Conservation (phyloP, 2,329 filamentous ascomycete genomes). For the Talaromyces rugulosus region DNA sequence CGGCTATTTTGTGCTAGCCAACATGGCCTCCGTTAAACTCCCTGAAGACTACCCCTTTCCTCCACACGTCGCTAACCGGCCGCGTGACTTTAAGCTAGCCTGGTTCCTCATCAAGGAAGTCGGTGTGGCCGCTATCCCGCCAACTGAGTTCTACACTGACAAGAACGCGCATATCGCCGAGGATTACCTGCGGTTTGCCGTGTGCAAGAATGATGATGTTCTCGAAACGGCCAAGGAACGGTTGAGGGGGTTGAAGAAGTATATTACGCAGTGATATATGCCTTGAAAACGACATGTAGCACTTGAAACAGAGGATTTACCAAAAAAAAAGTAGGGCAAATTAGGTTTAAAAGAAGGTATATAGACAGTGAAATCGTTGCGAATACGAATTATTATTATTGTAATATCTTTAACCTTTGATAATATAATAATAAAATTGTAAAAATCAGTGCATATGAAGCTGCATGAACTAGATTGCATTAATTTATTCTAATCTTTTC, state of each 20-base stretch:
- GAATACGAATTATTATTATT: too few relatives aligned
- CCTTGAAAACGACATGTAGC: not conserved
- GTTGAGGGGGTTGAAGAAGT: conserved; percentile 68
- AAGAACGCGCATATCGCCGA: conserved; percentile 78
- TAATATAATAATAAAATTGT: too few relatives aligned
- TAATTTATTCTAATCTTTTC: too few relatives aligned
- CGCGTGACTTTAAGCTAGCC: conserved; percentile 87
- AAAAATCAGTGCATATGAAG: too few relatives aligned
- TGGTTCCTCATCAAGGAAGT: conserved; percentile 98
- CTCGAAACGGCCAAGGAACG: conserved; percentile 74
- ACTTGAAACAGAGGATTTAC: not conserved
- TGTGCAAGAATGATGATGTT: conserved; percentile 90
- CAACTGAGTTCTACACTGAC: conserved; percentile 94
- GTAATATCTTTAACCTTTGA: too few relatives aligned
- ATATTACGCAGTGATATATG: conserved; percentile 45
- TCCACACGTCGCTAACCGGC: conserved; percentile 75
- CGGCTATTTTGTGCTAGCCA: conserved; percentile 95
- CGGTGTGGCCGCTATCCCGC: conserved; percentile 91
- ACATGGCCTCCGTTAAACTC: conserved; percentile 81
- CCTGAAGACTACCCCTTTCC: conserved; percentile 86
- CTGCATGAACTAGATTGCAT: too few relatives aligned
- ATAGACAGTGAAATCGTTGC: not conserved
- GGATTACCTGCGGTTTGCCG: conserved; percentile 90
- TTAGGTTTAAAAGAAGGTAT: not conserved
- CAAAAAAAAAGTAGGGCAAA: too few relatives aligned